Base-by-base conservation (phyloP, 2,329 filamentous ascomycete species). In the Didymella exigua region DNA sequence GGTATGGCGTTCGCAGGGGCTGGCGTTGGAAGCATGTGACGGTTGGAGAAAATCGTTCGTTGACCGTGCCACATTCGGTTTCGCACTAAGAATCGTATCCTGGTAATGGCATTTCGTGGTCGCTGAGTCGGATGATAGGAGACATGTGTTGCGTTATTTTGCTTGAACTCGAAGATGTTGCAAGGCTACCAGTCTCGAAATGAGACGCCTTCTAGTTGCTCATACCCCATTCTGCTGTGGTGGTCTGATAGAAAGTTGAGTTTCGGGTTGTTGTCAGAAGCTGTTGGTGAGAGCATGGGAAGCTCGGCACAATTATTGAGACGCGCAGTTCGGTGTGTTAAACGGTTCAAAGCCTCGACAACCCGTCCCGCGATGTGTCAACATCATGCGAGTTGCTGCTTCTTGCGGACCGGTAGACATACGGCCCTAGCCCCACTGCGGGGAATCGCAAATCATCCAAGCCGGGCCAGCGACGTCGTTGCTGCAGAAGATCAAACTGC, bases 371-470 rank as follows among this genome's bases (percentile, higher is more conserved):
- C 45, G 40, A 55, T 50, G 52, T 55, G 52, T 55, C 52, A 55
- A 44, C n/a, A 33, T 31, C 21, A 38, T 29, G 41, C 40, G 34
- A 49, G 45, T 26, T 40, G 34, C 40, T 49, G 23, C 46, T 29
- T 23, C 42, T 53, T 49, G 27, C 8, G 38, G 44, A 45, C 44
- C 34, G 40, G 40, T 45, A 29, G 23, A 21, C 34, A 46, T 46
- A 46, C 46, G 29, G 52, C 21, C 26, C 43, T 48, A 51, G 48
- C 48, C 48, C 37, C 48, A 34, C 43, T 56, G 53, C 38, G 53
- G 53, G 52, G 33, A 44, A 46, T 31, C 44, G 47, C 48, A 47
- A 43, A 56, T 51, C 53, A 48, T 42, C 53, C 53, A 48, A 51
- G 47, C 18, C 29, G 24, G 40, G 36, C 42, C 36, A 43, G 41